Conservation (phyloP, 2,329 filamentous ascomycete species). For the Plectosphaerella plurivora region DNA sequence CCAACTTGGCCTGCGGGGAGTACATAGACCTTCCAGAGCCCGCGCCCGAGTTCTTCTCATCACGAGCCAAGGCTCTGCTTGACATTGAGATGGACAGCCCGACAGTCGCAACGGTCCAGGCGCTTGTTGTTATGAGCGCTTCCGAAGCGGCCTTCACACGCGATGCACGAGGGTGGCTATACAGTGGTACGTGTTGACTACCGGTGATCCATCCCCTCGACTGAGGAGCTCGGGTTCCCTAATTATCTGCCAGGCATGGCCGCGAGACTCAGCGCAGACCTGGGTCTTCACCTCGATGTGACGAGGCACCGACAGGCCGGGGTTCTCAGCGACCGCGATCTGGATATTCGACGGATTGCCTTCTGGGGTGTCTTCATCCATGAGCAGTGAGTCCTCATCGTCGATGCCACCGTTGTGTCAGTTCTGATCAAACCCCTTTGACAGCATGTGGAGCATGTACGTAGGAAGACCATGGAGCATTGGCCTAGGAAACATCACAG, state of each 20-base stretch:
- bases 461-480: conserved; percentile 18
- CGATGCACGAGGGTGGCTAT: conserved; percentile 19
- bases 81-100: conserved; percentile 20
- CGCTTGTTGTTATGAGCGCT: conserved; percentile 18
- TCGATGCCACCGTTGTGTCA: neutral
- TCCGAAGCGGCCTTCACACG: conserved; percentile 20
- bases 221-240: neutral
- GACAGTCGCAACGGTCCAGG: conserved; percentile 18
- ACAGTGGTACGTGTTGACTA: conserved; percentile 13
- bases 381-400: neutral
- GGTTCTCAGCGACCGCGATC: conserved; percentile 5
- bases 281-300: conserved; percentile 13
- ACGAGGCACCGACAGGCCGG: conserved; percentile 3
- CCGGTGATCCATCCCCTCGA: neutral
- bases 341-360: conserved; percentile 8
- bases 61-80: conserved; percentile 17
- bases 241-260: conserved; percentile 9
- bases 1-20: conserved; percentile 3
- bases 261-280: conserved; percentile 9
- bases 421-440: neutral
- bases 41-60: conserved; percentile 21
- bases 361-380: conserved; percentile 14
- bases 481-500: conserved; percentile 19
- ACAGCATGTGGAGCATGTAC: conserved; percentile 13
- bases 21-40: conserved; percentile 22